phyloP scores from a whole-genome alignment of 305 asterid genomes.

The Fraxinus dipetala region DNA sequence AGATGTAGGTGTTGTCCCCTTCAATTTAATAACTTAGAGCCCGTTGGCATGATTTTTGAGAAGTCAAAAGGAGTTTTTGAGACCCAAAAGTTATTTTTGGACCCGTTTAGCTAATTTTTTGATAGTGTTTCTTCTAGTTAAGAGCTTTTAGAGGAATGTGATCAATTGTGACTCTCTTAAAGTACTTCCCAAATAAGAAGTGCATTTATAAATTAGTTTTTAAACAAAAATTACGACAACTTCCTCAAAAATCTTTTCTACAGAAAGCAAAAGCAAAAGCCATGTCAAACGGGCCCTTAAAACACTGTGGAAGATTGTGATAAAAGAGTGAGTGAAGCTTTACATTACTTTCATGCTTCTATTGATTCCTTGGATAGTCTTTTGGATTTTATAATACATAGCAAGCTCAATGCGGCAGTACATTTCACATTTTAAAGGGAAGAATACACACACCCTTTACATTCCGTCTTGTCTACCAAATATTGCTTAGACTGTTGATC shows the following conservation, averaged over 20 bases:
- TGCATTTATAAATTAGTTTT: no score
- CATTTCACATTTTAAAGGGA: not conserved
- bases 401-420: not conserved
- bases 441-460: not conserved
- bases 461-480: not conserved
- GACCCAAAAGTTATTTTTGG: no score
- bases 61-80: no score
- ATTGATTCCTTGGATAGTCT: not conserved
- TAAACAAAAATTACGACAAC: no score
- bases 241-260: no score
- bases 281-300: not conserved
- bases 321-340: not conserved
- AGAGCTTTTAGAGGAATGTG: no score
- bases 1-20: not conserved
- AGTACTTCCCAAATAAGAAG: no score
- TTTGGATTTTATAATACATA: not conserved
- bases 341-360: not conserved
- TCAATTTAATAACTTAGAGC: not conserved
- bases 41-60: no score
- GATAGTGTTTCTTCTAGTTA: no score
- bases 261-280: no score
- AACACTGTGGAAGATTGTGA: not conserved
- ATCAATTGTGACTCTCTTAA: no score
- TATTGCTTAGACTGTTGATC: not conserved
- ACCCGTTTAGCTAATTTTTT: no score